Conservation (phyloP, 2,329 filamentous ascomycete genomes). For the Calycina herbarum region DNA sequence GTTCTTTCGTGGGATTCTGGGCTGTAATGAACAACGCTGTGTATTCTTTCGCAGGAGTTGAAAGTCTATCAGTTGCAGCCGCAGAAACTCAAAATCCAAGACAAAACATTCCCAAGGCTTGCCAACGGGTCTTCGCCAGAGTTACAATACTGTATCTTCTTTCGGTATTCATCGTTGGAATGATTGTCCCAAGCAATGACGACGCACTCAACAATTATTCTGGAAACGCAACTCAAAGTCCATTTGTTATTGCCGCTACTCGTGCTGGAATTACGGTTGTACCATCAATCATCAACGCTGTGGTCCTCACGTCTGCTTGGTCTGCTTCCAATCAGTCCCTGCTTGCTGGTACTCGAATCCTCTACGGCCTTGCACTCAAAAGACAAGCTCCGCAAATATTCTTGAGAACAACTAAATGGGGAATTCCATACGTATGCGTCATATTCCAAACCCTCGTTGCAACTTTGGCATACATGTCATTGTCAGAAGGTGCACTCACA, state of each 20-base stretch:
- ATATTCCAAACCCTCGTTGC: slow-evolving; percentile 56
- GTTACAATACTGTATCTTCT: slow-evolving; percentile 57
- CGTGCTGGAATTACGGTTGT: slow-evolving; percentile 67
- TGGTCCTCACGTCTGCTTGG: slow-evolving; percentile 71
- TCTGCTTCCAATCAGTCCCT: slow-evolving; percentile 70
- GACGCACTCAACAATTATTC: slow-evolving; percentile 46
- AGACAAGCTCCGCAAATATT: slow-evolving; percentile 55
- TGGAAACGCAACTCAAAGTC: slow-evolving; percentile 51
- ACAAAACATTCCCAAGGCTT: slow-evolving; percentile 53
- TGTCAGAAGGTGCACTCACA: slow-evolving; percentile 54
- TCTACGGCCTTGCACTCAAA: slow-evolving; percentile 57
- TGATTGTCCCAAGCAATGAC: slow-evolving; percentile 59
- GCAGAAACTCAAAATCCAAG: slow-evolving; percentile 55
- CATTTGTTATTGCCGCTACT: slow-evolving; percentile 71
- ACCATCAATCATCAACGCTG: slow-evolving; percentile 72
- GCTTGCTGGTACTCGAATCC: slow-evolving; percentile 56
- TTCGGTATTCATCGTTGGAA: slow-evolving; percentile 46
- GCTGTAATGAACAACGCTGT: slow-evolving; percentile 47
- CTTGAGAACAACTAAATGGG: slow-evolving; percentile 55
- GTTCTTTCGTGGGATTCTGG: slow-evolving; percentile 55
- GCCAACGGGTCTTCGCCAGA: slow-evolving; percentile 51
- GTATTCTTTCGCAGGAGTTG: slow-evolving; percentile 50
- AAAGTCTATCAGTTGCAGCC: slow-evolving; percentile 55
- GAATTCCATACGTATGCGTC: slow-evolving; percentile 57
- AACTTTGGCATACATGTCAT: slow-evolving; percentile 68